A percentile compares a stretch with the other conserved stretches of the same genome.
These are phyloP conservation scores for Fusarium sulawesiense DNA, from an alignment of 2,329 filamentous ascomycete genomes.

Conservation along the genomic window DNA sequence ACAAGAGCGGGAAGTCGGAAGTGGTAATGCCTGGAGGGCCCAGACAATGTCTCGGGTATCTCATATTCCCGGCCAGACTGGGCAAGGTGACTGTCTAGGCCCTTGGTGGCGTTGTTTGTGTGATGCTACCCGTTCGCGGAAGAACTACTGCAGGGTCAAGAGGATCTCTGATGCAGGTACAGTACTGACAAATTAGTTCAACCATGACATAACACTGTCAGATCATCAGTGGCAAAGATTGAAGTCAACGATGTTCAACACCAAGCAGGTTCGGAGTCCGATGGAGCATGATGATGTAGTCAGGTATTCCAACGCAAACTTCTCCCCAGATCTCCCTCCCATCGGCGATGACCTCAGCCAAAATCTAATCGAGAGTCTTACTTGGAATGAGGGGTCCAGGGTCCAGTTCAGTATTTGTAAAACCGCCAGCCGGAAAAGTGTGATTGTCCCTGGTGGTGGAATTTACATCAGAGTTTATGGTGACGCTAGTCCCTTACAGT, in stretches of 20 bases:
- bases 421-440: slow-evolving; percentile 1
- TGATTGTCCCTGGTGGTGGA: slow-evolving; percentile 10
- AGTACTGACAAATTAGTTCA: not conserved
- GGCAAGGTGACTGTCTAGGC: not conserved
- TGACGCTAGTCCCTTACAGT: not conserved
- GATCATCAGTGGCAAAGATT: not conserved
- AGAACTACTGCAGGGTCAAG: not conserved
- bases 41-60: slow-evolving; percentile 2
- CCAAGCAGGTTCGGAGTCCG: too few species aligned
- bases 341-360: not conserved
- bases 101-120: not conserved
- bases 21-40: slow-evolving; percentile 1
- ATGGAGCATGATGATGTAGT: slow-evolving; percentile 2
- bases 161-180: not conserved
- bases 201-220: not conserved
- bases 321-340: too few species aligned
- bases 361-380: slow-evolving; percentile 6
- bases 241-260: not conserved
- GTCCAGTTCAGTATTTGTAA: not conserved
- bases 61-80: not conserved
- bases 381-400: slow-evolving; percentile 13
- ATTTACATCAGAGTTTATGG: slow-evolving; percentile 2
- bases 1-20: not conserved
- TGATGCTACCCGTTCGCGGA: not conserved
- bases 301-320: too few species aligned